phyloP scores from a whole-genome alignment of 257 asterid species.

The Solanum etuberosum region DNA sequence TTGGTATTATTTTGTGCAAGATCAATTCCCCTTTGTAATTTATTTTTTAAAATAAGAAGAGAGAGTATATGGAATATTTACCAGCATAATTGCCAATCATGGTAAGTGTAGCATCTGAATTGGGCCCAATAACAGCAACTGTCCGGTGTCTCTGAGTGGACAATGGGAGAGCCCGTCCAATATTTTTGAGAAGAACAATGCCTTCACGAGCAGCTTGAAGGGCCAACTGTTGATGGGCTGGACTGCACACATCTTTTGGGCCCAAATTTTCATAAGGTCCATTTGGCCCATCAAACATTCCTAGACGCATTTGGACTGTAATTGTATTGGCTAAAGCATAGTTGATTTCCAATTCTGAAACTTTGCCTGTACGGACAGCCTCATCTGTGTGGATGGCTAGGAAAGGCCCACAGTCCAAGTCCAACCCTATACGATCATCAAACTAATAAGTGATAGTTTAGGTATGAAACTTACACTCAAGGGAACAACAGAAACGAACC shows the following conservation, averaged over 20 bases:
- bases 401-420: slow-evolving; percentile 90
- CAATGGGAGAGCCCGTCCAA: slow-evolving; percentile 52
- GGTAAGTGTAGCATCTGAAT: slow-evolving; percentile 59
- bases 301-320: slow-evolving; percentile 79
- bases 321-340: slow-evolving; percentile 52
- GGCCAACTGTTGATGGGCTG: slow-evolving; percentile 68
- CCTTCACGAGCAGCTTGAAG: slow-evolving; percentile 97
- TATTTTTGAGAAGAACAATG: slow-evolving; percentile 60
- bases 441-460: background rate
- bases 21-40: background rate
- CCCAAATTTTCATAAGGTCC: slow-evolving; percentile 56
- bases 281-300: slow-evolving; percentile 74
- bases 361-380: slow-evolving; percentile 47
- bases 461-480: too few relatives aligned
- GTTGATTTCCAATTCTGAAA: slow-evolving; percentile 46
- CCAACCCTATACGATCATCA: slow-evolving; percentile 35
- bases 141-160: slow-evolving; percentile 32
- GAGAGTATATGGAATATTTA: background rate
- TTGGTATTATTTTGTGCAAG: background rate
- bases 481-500: slow-evolving; percentile 15
- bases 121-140: slow-evolving; percentile 85
- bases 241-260: slow-evolving; percentile 65
- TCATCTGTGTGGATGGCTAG: slow-evolving; percentile 57
- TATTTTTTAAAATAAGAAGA: background rate
- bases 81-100: slow-evolving; percentile 96